Conservation (phyloP, 1,139 yeast species). For the Candida pseudocylindracea region DNA sequence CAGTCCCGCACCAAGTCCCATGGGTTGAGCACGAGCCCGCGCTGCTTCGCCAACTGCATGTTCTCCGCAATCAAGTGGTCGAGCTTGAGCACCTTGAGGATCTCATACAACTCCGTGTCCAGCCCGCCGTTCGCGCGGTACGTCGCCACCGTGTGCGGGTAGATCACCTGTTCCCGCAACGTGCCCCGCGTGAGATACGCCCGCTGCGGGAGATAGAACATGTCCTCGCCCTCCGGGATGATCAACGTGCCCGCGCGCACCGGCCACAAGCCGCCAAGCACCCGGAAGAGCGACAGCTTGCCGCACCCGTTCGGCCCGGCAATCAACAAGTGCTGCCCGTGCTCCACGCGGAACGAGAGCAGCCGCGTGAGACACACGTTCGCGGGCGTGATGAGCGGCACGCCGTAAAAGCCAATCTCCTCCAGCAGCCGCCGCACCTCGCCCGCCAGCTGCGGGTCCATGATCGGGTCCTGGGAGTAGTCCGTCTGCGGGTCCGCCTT, state of each 20-base stretch:
- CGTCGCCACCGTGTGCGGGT: conserved; percentile 52
- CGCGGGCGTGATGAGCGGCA: conserved; percentile 69
- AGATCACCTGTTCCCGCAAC: conserved; percentile 70
- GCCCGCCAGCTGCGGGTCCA: conserved; percentile 12
- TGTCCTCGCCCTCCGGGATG: conserved; percentile 46
- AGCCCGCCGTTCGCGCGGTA: conserved; percentile 23
- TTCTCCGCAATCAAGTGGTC: conserved; percentile 23
- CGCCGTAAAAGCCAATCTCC: conserved; percentile 45
- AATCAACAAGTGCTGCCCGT: conserved; percentile 70
- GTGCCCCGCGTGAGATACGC: conserved; percentile 64
- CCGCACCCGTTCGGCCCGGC: conserved; percentile 97
- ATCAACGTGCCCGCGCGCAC: conserved; percentile 39
- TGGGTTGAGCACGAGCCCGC: conserved; percentile 7
- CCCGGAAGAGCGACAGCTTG: conserved; percentile 73
- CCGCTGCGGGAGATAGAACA: conserved; percentile 82
- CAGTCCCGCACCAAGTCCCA: conserved; percentile 60
- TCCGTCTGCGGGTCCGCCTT: conserved; percentile 14
- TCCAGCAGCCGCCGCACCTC: conserved; percentile 6
- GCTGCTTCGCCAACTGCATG: no score
- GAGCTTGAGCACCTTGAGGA: conserved; percentile 35
- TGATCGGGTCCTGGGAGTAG: conserved; percentile 4
- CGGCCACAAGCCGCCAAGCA: conserved; percentile 90
- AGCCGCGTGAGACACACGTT: conserved; percentile 51
- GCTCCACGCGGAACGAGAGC: conserved; percentile 47
- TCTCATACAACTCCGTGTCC: conserved; percentile 39